phyloP scores from a whole-genome alignment of 805 yeast species.

The Candida manassasensis region DNA sequence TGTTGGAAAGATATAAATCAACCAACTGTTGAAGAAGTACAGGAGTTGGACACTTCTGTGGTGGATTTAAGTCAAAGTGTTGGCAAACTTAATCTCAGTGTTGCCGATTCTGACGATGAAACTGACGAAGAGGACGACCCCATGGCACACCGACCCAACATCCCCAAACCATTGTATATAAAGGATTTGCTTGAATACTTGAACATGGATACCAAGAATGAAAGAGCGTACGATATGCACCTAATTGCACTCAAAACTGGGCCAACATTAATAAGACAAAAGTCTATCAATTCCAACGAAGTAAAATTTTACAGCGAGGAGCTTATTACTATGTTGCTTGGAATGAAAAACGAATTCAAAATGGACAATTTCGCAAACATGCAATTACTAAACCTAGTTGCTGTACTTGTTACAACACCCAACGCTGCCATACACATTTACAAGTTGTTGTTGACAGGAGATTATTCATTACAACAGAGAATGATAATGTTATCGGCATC shows the following conservation, averaged over 20 bases:
- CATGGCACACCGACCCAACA: constrained; percentile 26
- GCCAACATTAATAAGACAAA: constrained; percentile 60
- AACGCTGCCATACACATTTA: constrained; percentile 42
- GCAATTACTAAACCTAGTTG: constrained; percentile 59
- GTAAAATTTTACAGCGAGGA: constrained; percentile 53
- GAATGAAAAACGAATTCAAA: constrained; percentile 53
- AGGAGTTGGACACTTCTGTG: background rate
- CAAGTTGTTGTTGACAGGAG: constrained; percentile 57
- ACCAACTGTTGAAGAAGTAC: constrained; percentile 18
- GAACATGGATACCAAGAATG: constrained; percentile 39
- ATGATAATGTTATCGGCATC: constrained; percentile 62
- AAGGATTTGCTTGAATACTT: constrained; percentile 65
- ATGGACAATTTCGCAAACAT: constrained; percentile 58
- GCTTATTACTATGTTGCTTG: constrained; percentile 47
- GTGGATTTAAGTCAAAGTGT: background rate
- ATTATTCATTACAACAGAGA: constrained; percentile 76
- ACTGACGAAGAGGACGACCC: constrained; percentile 53
- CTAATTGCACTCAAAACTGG: constrained; percentile 47
- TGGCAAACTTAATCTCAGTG: too few species aligned
- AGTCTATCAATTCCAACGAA: constrained; percentile 39
- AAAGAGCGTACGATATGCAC: constrained; percentile 46
- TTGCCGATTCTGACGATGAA: constrained; percentile 12
- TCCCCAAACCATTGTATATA: constrained; percentile 59
- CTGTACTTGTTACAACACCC: constrained; percentile 53
- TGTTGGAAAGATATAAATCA: constrained; percentile 17